These are phyloP conservation scores for Populus hybrid DNA, from an alignment of 441 rosid genomes.

Conservation along the genomic window DNA sequence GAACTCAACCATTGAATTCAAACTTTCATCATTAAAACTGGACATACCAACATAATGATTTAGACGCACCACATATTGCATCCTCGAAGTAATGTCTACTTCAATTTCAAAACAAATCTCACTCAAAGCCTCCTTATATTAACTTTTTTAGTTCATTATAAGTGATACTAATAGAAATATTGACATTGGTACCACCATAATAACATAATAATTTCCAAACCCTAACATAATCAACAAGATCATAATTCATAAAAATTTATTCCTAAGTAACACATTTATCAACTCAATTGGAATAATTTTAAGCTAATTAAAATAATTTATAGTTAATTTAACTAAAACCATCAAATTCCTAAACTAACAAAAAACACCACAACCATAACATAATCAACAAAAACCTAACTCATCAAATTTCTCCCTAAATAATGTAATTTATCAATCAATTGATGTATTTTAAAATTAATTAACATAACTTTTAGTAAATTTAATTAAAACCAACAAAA, in stretches of 20 bases:
- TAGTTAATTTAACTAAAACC: not conserved
- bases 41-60: not conserved
- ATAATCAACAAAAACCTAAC: not conserved
- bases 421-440: no score
- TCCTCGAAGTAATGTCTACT: no score
- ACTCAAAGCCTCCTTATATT: no score
- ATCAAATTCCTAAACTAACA: not conserved
- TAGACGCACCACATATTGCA: no score
- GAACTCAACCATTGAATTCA: no score
- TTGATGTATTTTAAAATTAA: no score
- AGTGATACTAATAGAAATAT: not conserved
- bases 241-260: no score
- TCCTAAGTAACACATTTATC: not conserved
- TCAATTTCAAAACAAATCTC: no score
- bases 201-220: not conserved
- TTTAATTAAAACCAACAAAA: not conserved
- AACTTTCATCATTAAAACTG: not conserved
- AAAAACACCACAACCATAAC: not conserved
- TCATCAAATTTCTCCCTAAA: not conserved
- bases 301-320: not conserved
- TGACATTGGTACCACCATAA: not conserved
- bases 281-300: not conserved
- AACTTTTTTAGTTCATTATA: not conserved
- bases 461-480: no score
- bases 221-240: not conserved